These are phyloP conservation scores for Aspergillus vadensis DNA, from an alignment of 2,329 filamentous ascomycete genomes.

Conservation along the genomic window DNA sequence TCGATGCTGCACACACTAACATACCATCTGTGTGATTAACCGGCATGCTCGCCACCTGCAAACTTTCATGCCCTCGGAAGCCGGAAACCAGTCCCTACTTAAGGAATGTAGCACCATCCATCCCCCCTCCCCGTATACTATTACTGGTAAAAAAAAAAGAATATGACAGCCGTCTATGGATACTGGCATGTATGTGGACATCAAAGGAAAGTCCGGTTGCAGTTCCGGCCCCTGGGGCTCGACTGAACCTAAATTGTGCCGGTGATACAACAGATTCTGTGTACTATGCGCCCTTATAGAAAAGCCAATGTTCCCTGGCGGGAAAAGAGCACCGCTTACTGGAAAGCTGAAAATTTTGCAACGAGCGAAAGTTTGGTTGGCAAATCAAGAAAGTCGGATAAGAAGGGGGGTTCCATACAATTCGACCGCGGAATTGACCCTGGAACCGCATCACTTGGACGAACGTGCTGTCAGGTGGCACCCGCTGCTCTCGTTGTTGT, in stretches of 20 bases:
- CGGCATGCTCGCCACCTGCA: not conserved
- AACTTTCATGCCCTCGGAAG: not conserved
- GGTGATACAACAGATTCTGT: too few relatives aligned
- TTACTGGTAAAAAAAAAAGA: not conserved
- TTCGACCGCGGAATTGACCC: not conserved
- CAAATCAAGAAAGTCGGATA: not conserved
- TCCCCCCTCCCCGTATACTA: not conserved
- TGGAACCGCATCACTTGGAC: not conserved
- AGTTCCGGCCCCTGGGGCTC: not conserved
- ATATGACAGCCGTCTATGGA: not conserved
- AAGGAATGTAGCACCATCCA: not conserved
- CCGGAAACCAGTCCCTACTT: not conserved
- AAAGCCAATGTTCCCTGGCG: not conserved
- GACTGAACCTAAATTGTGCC: not conserved
- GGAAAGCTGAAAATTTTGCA: not conserved
- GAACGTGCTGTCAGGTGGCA: not conserved
- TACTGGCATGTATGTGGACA: not conserved
- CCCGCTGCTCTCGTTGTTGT: not conserved
- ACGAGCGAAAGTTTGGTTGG: not conserved
- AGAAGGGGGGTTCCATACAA: not conserved
- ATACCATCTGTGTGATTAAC: not conserved
- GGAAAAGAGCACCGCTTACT: not conserved
- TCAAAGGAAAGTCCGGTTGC: not conserved
- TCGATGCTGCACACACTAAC: too few relatives aligned
- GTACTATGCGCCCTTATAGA: too few relatives aligned